These are phyloP conservation scores for Agastache rugosa DNA, from an alignment of 257 asterid genomes.

Conservation along the genomic window DNA sequence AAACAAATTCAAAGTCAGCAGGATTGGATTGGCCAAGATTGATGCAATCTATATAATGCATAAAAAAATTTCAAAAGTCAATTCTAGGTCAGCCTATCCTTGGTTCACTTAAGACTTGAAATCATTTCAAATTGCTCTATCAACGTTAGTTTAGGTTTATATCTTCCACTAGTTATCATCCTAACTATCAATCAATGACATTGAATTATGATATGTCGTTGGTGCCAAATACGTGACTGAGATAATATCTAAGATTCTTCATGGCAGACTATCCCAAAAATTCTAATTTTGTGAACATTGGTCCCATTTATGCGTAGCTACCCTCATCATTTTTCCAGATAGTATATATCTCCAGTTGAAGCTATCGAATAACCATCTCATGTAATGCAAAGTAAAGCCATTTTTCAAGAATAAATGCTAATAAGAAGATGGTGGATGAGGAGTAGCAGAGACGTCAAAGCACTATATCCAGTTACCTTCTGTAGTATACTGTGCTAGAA, in stretches of 20 bases:
- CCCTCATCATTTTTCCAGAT: neutral
- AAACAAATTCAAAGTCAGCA: constrained; percentile 19
- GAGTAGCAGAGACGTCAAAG: neutral
- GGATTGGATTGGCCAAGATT: neutral
- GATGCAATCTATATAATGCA: neutral
- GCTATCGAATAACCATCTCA: neutral
- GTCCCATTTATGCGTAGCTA: neutral
- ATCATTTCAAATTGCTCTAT: neutral
- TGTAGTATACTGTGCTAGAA: constrained; percentile 57
- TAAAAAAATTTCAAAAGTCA: neutral
- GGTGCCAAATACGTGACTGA: neutral
- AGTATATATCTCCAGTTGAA: neutral
- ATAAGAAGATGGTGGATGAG: neutral
- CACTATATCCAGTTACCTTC: constrained; percentile 50
- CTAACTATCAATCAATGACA: neutral
- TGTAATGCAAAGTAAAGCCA: neutral
- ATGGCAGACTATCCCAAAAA: neutral
- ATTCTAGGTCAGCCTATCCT: neutral
- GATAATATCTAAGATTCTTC: neutral
- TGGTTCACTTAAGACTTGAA: neutral
- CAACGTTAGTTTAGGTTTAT: neutral
- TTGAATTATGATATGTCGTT: neutral
- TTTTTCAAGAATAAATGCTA: neutral
- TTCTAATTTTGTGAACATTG: neutral
- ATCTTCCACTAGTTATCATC: neutral